These are phyloP conservation scores for Hymenotorrendiella dingleyae DNA, from an alignment of 2,329 filamentous ascomycete species.

Conservation along the genomic window DNA sequence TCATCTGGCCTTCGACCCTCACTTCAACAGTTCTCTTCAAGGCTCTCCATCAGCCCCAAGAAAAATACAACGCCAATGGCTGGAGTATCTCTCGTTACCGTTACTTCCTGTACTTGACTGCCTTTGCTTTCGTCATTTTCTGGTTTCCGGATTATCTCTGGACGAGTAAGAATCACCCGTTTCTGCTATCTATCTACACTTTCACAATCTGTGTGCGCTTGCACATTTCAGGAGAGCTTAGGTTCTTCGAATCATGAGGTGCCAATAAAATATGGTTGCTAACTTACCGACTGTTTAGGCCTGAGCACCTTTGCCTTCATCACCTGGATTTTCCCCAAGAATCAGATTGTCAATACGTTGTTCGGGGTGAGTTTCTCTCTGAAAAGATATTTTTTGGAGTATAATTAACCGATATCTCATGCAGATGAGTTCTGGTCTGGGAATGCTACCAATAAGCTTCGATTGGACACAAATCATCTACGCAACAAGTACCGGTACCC, in stretches of 20 bases:
- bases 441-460: slow-evolving; percentile 64
- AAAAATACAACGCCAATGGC: slow-evolving; percentile 47
- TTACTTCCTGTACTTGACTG: slow-evolving; percentile 33
- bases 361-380: slow-evolving; percentile 56
- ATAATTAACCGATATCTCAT: slow-evolving; percentile 19
- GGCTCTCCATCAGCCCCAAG: slow-evolving; percentile 53
- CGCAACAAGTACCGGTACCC: not conserved
- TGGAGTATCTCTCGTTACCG: slow-evolving; percentile 43
- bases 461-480: slow-evolving; percentile 51
- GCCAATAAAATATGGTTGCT: no score
- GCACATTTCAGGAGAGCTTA: no score
- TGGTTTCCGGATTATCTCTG: slow-evolving; percentile 49
- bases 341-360: slow-evolving; percentile 60
- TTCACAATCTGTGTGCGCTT: no score
- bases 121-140: slow-evolving; percentile 44
- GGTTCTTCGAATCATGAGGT: no score
- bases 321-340: slow-evolving; percentile 66
- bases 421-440: slow-evolving; percentile 50
- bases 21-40: slow-evolving; percentile 13
- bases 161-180: no score
- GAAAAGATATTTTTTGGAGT: slow-evolving; percentile 56
- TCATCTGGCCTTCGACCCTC: slow-evolving; percentile 17
- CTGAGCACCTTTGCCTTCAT: slow-evolving; percentile 64
- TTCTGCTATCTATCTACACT: no score
- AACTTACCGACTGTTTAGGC: no score